Evolutionary conservation across 2,329 filamentous ascomycete species (phyloP).

Genomic region (Meredithiella fracta): DNA sequence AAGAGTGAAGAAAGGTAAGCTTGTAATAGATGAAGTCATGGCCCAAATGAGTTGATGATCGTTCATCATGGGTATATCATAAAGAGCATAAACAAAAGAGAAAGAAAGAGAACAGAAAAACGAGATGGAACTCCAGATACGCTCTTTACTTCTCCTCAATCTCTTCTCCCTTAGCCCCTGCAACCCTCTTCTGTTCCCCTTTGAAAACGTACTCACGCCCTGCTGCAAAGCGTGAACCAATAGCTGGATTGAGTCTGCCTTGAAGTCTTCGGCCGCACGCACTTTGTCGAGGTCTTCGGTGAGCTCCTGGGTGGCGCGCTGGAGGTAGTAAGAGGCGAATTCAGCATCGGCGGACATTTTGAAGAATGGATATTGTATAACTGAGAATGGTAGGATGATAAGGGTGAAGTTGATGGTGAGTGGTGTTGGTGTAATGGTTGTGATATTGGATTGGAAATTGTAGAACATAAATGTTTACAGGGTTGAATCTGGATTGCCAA

Average conservation of each 20-base stretch:
- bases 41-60: too few species aligned
- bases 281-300: constrained; percentile 59
- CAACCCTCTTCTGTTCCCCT: constrained; percentile 23
- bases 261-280: constrained; percentile 54
- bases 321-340: constrained; percentile 53
- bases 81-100: too few species aligned
- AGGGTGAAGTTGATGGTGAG: too few species aligned
- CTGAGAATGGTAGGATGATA: too few species aligned
- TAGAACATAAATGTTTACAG: constrained; percentile 4
- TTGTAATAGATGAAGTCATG: too few species aligned
- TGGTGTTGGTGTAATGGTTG: too few species aligned
- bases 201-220: constrained; percentile 43
- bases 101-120: too few species aligned
- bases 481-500: background rate
- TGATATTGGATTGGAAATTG: too few species aligned
- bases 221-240: constrained; percentile 54
- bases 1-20: too few species aligned
- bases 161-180: background rate
- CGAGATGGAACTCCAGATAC: too few species aligned
- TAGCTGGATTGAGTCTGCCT: constrained; percentile 43
- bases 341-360: constrained; percentile 17
- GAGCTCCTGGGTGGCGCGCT: constrained; percentile 52
- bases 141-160: too few species aligned
- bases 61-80: too few species aligned
- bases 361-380: background rate